Percentiles rank a stretch among this genome's conserved stretches.
Conservation (phyloP, 2,329 filamentous ascomycete species). For the Ceratocystiopsis minuta region DNA sequence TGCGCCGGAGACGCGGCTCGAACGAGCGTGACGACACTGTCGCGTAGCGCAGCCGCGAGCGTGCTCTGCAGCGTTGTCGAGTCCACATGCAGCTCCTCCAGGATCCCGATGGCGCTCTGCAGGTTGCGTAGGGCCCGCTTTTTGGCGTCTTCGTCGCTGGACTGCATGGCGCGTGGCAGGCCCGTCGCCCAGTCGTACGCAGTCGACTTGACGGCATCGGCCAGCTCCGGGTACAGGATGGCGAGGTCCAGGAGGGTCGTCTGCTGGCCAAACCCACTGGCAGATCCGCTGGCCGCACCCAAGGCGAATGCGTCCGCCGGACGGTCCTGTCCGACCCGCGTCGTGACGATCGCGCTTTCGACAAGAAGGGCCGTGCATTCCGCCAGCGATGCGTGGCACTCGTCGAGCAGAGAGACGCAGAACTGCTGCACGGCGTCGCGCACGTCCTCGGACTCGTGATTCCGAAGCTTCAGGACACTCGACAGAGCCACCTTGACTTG, state of each 20-base stretch:
- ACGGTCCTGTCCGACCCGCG: conserved; percentile 18
- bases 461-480: conserved; percentile 57
- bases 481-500: conserved; percentile 74
- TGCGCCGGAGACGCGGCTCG: conserved; percentile 13
- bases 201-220: conserved; percentile 42
- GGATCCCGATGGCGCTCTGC: conserved; percentile 50
- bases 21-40: conserved; percentile 43
- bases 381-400: conserved; percentile 56
- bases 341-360: conserved; percentile 62
- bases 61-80: conserved; percentile 49
- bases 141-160: conserved; percentile 64
- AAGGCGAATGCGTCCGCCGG: neutral
- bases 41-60: conserved; percentile 50
- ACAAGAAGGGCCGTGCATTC: conserved; percentile 55
- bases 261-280: conserved; percentile 1
- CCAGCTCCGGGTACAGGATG: conserved; percentile 32
- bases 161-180: conserved; percentile 67
- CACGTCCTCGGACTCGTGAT: conserved; percentile 52
- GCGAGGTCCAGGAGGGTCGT: conserved; percentile 32
- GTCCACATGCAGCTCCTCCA: conserved; percentile 44
- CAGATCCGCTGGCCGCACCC: conserved; percentile 6
- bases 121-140: conserved; percentile 56
- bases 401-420: conserved; percentile 58
- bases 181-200: conserved; percentile 69
- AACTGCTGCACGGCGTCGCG: conserved; percentile 47